A percentile compares a stretch with the other conserved stretches of the same genome.
Evolutionary conservation across 805 yeast species (phyloP).

Genomic region (Zygotorulaspora chibaensis): DNA sequence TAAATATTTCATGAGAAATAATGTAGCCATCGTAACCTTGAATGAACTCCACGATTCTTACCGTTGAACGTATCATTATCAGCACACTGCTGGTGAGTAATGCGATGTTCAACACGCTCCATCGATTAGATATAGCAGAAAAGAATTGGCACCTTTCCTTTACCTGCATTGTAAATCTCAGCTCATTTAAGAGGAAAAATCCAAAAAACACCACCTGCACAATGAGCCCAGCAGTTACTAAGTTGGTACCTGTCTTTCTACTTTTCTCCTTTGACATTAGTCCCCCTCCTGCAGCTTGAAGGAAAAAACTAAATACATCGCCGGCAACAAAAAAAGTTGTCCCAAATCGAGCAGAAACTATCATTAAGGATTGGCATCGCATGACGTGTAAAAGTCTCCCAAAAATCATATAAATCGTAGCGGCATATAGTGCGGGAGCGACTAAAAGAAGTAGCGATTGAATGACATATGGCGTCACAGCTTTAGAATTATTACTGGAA

Average conservation of each 20-base stretch:
- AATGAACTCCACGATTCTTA: constrained; percentile 31
- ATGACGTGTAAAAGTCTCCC: constrained; percentile 25
- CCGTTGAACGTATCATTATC: constrained; percentile 34
- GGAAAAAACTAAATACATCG: constrained; percentile 30
- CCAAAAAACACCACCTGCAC: constrained; percentile 34
- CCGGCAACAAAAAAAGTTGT: constrained; percentile 33
- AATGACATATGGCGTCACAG: constrained; percentile 21
- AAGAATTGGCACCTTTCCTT: constrained; percentile 1
- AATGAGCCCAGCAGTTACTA: constrained; percentile 32
- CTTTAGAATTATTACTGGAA: constrained; percentile 12
- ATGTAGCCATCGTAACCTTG: constrained; percentile 32
- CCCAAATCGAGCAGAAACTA: constrained; percentile 23
- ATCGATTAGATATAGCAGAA: constrained; percentile 8
- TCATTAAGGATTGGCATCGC: constrained; percentile 17
- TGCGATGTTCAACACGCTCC: constrained; percentile 15
- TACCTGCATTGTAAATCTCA: constrained; percentile 14
- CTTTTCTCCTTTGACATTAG: constrained; percentile 17
- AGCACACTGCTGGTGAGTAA: constrained; percentile 16
- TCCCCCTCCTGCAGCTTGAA: constrained; percentile 37
- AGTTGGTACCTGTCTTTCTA: constrained; percentile 18
- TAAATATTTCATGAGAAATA: constrained; percentile 26
- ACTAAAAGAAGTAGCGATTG: constrained; percentile 29
- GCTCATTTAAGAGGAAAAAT: constrained; percentile 25
- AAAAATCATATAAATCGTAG: constrained; percentile 33
- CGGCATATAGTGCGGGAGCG: constrained; percentile 35